Conservation (phyloP, 208 protist species). For the Leptomonas seymouri region DNA sequence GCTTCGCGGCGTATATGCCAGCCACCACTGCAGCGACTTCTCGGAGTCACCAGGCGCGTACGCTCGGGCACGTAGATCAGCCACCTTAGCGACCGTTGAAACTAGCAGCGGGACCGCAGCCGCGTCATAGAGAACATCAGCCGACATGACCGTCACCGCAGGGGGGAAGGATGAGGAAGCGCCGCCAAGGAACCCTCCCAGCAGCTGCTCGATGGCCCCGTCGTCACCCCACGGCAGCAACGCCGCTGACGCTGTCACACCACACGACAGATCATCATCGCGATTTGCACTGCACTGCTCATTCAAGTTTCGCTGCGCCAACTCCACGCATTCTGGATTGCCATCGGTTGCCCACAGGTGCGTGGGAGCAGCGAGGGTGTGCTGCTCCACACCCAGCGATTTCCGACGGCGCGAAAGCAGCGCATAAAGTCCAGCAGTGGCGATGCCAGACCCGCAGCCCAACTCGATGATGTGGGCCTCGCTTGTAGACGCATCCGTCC, state of each 20-base stretch:
- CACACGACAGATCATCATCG: not conserved
- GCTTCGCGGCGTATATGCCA: constrained; percentile 43
- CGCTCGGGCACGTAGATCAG: not conserved
- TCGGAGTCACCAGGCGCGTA: not conserved
- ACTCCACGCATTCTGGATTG: constrained; percentile 36
- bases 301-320: constrained; percentile 26
- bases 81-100: constrained; percentile 21
- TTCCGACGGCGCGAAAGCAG: not conserved
- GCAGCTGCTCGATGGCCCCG: not conserved
- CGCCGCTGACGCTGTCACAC: constrained; percentile 10
- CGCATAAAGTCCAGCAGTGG: constrained; percentile 32
- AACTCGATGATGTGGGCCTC: constrained; percentile 28
- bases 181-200: not conserved
- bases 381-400: not conserved
- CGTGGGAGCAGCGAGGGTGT: not conserved
- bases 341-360: constrained; percentile 39
- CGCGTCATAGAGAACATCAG: constrained; percentile 41
- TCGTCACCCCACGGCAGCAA: constrained; percentile 32
- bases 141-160: constrained; percentile 30
- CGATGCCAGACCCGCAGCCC: constrained; percentile 38
- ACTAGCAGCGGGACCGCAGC: constrained; percentile 39
- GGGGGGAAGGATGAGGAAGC: not conserved
- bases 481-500: not conserved
- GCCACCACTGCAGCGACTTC: constrained; percentile 30
- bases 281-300: constrained; percentile 17